Evolutionary conservation across 1,284 basidiomycete genomes (phyloP), one percentile per base, ranked within the genome.

Genomic region (Boletus holoroseus): DNA sequence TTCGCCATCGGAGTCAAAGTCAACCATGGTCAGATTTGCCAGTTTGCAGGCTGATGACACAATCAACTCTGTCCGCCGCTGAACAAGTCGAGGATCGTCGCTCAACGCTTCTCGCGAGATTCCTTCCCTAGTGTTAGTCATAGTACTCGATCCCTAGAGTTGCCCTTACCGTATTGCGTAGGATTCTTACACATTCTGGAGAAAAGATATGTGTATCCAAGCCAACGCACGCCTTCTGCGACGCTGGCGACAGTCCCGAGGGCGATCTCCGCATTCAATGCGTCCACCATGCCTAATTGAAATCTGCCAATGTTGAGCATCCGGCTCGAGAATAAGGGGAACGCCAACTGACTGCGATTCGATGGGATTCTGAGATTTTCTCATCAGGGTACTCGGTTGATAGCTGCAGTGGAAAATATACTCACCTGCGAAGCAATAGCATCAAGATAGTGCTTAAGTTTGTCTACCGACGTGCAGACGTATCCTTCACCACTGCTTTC

Each of bases 131-230:
- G n/a, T 8, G 36, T 57, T 16, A 53, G 46, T 18, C 11, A 20
- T 26, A 39, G 18, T 5, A 9, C 8, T 37, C 7, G 45, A 30
- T 16, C 27, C 15, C 39, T 4, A 35, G n/a, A 11, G 8, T 43
- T 36, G 31, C 8, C 64, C 74, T 53, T 58, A 88, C 91, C 94
- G 63, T 99, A 99, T 47, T 90, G 76, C 57, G 88, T 82, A 0
- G 95, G 96, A 58, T 96, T 96, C 65, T 89, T 90, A 48, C 83
- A 79, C 93, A 99, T 96, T 39, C 96, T 82, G 2, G 98, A 95
- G 64, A 92, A 94, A 22, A 99, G 79, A 68, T 98, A 99, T 0
- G 96, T 99, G 66, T 97, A 99, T 11, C 94, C 91, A 38, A 99
- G 76, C 97, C 96, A 99, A 53, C 87, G 85, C 7, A 97, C 84